Conservation (phyloP, 2,329 filamentous ascomycete species). For the Ramularia collo-cygni region DNA sequence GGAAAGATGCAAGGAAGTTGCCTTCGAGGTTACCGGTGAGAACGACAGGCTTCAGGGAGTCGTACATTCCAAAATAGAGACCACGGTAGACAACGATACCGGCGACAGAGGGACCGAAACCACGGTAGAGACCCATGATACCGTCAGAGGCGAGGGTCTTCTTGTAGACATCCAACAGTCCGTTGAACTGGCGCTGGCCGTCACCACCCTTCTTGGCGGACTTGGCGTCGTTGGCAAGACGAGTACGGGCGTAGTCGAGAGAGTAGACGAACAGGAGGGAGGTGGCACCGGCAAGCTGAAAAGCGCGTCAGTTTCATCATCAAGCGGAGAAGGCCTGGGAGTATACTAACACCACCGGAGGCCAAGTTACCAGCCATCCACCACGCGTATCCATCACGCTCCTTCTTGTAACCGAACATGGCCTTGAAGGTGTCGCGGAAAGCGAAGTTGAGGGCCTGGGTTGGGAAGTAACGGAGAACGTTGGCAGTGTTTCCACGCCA, state of each 20-base stretch:
- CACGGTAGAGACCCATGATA: slow-evolving; percentile 99
- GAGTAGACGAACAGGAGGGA: slow-evolving; percentile 99
- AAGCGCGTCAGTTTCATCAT: slow-evolving; percentile 9
- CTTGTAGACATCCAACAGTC: slow-evolving; percentile 98
- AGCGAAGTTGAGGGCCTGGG: slow-evolving; percentile 99
- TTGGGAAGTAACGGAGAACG: slow-evolving; percentile 99
- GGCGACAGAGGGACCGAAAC: slow-evolving; percentile 98
- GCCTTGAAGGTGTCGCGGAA: slow-evolving; percentile 99
- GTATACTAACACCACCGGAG: slow-evolving; percentile 83
- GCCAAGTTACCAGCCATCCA: slow-evolving; percentile 99
- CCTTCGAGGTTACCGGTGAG: slow-evolving; percentile 85
- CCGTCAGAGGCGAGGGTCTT: slow-evolving; percentile 99
- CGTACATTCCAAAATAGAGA: slow-evolving; percentile 99
- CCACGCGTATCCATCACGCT: slow-evolving; percentile 93
- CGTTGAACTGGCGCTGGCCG: slow-evolving; percentile 99
- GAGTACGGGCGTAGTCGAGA: slow-evolving; percentile 99
- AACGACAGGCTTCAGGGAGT: slow-evolving; percentile 98
- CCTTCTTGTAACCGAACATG: slow-evolving; percentile 99
- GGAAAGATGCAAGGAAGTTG: slow-evolving; percentile 99
- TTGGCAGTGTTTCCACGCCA: slow-evolving; percentile 99
- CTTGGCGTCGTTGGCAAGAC: slow-evolving; percentile 99
- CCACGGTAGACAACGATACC: slow-evolving; percentile 99
- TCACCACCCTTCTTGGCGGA: slow-evolving; percentile 93
- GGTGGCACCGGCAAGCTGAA: slow-evolving; percentile 90
- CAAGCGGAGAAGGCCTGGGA: neutral